Evolutionary conservation across 495 filamentous ascomycete species (phyloP).

Genomic region (Annulohypoxylon nitens): DNA sequence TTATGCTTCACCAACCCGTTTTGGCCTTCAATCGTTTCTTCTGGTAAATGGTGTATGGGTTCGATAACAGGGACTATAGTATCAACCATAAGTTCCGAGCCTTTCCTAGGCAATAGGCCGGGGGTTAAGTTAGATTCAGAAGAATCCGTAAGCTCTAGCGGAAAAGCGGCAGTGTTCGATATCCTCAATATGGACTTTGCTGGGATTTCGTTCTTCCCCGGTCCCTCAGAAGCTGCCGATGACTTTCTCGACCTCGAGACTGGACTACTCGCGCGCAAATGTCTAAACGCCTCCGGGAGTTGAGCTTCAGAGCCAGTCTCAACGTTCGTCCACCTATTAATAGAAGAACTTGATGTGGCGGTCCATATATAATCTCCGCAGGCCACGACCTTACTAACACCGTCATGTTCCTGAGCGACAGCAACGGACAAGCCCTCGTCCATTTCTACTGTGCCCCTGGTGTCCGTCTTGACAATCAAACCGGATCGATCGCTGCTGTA

Average conservation of each 20-base stretch:
- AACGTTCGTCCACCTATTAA: conserved; percentile 93
- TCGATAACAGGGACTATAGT: conserved; percentile 67
- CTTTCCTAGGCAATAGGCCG: conserved; percentile 64
- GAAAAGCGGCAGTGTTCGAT: conserved; percentile 85
- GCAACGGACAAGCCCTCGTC: conserved; percentile 92
- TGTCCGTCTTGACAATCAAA: conserved; percentile 93
- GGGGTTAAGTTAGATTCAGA: conserved; percentile 62
- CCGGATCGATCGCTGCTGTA: conserved; percentile 95
- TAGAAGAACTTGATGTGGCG: conserved; percentile 91
- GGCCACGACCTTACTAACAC: conserved; percentile 85
- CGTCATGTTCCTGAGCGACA: conserved; percentile 89
- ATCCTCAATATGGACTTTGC: conserved; percentile 80
- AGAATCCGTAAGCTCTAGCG: conserved; percentile 53
- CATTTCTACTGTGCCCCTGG: conserved; percentile 73
- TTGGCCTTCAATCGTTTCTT: conserved; percentile 92
- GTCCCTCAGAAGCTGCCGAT: conserved; percentile 52
- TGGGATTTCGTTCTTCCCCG: conserved; percentile 74
- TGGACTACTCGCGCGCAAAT: conserved; percentile 66
- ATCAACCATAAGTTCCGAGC: conserved; percentile 72
- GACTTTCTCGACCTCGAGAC: conserved; percentile 56
- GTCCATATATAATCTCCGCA: conserved; percentile 91
- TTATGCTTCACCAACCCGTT: conserved; percentile 95
- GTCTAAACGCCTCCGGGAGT: conserved; percentile 66
- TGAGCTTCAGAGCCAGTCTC: conserved; percentile 73
- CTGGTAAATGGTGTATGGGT: conserved; percentile 79